Evolutionary conservation across 345 rosid species (phyloP).

Genomic region (Geranium rotundifolium): DNA sequence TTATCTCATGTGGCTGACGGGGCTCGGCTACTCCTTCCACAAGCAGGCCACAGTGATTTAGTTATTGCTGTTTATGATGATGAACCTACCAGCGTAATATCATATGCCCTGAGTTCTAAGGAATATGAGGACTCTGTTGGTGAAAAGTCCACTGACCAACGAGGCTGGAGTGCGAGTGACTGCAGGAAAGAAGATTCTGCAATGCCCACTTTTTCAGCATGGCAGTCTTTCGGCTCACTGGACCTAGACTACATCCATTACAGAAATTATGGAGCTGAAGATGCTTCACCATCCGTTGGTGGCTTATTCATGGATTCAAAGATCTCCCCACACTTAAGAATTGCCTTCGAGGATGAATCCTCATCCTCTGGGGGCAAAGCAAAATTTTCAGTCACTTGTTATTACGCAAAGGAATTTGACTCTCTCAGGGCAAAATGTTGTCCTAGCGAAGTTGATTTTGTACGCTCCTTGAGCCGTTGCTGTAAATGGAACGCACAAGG

Average conservation of each 20-base stretch:
- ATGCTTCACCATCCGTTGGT: conserved; percentile 28
- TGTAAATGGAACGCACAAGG: conserved; percentile 93
- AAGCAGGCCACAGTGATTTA: conserved; percentile 36
- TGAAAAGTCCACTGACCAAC: conserved; percentile 30
- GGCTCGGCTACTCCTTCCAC: conserved; percentile 65
- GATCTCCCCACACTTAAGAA: conserved; percentile 63
- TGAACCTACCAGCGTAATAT: conserved; percentile 82
- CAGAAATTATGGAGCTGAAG: conserved; percentile 48
- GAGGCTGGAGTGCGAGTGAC: conserved; percentile 29
- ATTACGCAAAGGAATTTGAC: conserved; percentile 77
- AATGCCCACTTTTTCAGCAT: conserved; percentile 38
- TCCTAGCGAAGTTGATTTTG: conserved; percentile 63
- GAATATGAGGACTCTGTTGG: conserved; percentile 67
- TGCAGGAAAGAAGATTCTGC: conserved; percentile 23
- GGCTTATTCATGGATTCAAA: conserved; percentile 35
- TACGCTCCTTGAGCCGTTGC: conserved; percentile 83
- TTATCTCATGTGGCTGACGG: conserved; percentile 62
- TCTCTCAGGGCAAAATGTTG: conserved; percentile 73
- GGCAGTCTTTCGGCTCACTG: conserved; percentile 55
- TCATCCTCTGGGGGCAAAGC: conserved; percentile 51
- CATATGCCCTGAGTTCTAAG: conserved; percentile 79
- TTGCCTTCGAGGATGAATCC: conserved; percentile 59
- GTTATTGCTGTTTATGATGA: conserved; percentile 80
- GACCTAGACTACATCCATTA: conserved; percentile 49
- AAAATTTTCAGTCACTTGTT: conserved; percentile 81